Percentiles rank a stretch among this genome's conserved stretches.
These are phyloP conservation scores for Trichaptum fuscoviolaceum DNA, from an alignment of 768 basidiomycete genomes.

Conservation along the genomic window DNA sequence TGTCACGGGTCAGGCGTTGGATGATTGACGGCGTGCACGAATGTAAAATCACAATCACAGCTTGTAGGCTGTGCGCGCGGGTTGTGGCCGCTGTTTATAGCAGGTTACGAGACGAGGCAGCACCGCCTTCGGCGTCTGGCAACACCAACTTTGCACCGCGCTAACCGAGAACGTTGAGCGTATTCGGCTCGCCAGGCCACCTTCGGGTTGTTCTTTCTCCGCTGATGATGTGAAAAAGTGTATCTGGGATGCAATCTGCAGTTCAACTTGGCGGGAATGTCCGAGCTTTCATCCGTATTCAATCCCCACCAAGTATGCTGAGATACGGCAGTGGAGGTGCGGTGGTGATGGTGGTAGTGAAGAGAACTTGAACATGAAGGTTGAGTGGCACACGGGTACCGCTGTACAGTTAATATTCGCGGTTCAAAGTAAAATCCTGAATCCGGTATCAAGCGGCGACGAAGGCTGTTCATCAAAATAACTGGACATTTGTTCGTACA, in stretches of 20 bases:
- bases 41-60: not conserved
- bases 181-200: not conserved
- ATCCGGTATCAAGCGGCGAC: too few species aligned
- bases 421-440: too few species aligned
- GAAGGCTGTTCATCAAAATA: too few species aligned
- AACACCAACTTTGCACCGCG: not conserved
- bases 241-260: not conserved
- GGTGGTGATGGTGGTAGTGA: too few species aligned
- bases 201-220: not conserved
- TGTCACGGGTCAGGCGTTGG: not conserved
- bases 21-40: not conserved
- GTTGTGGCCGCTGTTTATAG: not conserved
- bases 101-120: not conserved
- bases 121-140: not conserved
- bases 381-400: too few species aligned
- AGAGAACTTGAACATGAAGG: too few species aligned
- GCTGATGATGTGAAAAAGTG: not conserved
- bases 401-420: too few species aligned
- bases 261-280: not conserved
- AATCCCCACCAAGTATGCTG: too few species aligned
- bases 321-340: too few species aligned
- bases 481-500: too few species aligned
- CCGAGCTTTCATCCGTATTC: too few species aligned
- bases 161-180: not conserved
- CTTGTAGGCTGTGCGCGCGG: conserved; percentile 1